Evolutionary conservation across 768 basidiomycete species (phyloP).

Genomic region (Boletus rufocinnamomeus): DNA sequence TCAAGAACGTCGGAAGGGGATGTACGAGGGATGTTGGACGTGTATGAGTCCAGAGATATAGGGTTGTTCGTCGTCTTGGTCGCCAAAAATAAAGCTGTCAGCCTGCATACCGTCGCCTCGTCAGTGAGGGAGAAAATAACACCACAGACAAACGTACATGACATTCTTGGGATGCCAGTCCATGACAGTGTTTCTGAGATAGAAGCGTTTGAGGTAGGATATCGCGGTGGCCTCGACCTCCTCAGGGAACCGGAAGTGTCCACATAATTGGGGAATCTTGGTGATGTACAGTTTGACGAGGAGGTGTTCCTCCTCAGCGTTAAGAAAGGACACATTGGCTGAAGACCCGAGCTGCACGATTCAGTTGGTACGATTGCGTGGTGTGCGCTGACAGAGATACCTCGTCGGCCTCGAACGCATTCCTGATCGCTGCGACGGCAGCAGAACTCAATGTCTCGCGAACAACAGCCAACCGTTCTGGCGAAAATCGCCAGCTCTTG

Average conservation of each 20-base stretch:
- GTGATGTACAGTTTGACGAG: slow-evolving; percentile 88
- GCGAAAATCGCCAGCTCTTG: slow-evolving; percentile 88
- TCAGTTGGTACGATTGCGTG: neutral
- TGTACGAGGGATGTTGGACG: slow-evolving; percentile 80
- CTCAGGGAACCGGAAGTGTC: slow-evolving; percentile 84
- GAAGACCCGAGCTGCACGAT: slow-evolving; percentile 71
- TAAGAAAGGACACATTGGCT: slow-evolving; percentile 60
- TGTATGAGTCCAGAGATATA: slow-evolving; percentile 85
- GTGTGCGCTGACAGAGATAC: slow-evolving; percentile 42
- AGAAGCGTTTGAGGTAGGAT: slow-evolving; percentile 94
- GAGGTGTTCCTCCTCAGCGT: slow-evolving; percentile 82
- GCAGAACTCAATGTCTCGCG: slow-evolving; percentile 70
- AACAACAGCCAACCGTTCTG: slow-evolving; percentile 57
- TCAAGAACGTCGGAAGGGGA: slow-evolving; percentile 83
- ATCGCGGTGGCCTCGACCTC: slow-evolving; percentile 93
- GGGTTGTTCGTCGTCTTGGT: slow-evolving; percentile 97
- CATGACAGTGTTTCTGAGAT: slow-evolving; percentile 97
- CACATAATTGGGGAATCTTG: slow-evolving; percentile 84
- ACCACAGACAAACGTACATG: slow-evolving; percentile 62
- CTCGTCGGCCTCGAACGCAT: slow-evolving; percentile 77
- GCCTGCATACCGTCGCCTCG: slow-evolving; percentile 49
- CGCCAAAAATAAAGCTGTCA: slow-evolving; percentile 92
- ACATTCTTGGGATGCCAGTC: slow-evolving; percentile 99
- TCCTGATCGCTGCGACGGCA: slow-evolving; percentile 75
- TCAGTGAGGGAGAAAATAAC: neutral